Evolutionary conservation across 345 rosid genomes (phyloP).

Genomic region (Nephelium lappaceum): DNA sequence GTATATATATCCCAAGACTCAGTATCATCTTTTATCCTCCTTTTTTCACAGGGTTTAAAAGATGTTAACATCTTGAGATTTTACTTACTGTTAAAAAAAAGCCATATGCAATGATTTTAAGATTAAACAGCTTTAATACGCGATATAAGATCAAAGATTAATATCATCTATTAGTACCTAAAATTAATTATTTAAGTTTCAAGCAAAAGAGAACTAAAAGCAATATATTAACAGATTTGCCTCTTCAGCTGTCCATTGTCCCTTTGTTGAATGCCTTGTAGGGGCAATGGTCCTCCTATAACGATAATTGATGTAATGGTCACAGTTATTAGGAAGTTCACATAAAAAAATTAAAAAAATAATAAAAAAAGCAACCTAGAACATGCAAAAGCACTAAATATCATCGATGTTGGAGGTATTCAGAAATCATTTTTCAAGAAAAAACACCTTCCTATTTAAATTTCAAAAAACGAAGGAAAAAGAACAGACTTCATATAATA

Average conservation of each 20-base stretch:
- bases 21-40: background rate
- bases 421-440: background rate
- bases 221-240: conserved; percentile 36
- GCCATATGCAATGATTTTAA: background rate
- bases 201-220: conserved; percentile 19
- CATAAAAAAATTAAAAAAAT: conserved; percentile 24
- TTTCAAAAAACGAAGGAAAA: too few species aligned
- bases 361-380: too few species aligned
- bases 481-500: background rate
- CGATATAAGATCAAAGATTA: background rate
- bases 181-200: background rate
- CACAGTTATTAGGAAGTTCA: background rate
- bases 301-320: background rate
- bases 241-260: conserved; percentile 99
- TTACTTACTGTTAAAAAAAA: background rate
- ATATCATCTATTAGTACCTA: background rate
- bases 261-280: conserved; percentile 93
- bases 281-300: conserved; percentile 96
- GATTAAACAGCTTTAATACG: background rate
- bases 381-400: background rate
- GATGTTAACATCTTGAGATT: background rate
- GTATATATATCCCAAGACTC: background rate
- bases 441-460: background rate
- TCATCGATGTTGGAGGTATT: background rate
- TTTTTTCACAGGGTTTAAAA: background rate